Conservation (phyloP, 108 stramenopile genomes). For the Nannochloropsis gaditana region DNA sequence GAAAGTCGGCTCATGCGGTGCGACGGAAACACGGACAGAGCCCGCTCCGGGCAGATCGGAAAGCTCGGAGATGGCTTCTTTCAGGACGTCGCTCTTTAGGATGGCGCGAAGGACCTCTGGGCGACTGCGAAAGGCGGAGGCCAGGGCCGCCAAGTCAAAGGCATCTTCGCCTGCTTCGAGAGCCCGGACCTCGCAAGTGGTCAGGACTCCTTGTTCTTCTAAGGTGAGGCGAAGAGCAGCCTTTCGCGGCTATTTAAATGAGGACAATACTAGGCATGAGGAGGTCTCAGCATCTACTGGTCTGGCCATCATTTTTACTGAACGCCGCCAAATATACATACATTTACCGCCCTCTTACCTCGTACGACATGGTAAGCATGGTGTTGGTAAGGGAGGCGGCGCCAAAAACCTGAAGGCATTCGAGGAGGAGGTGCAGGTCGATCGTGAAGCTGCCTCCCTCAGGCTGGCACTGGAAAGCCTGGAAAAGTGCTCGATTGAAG, state of each 20-base stretch:
- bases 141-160: slow-evolving; percentile 49
- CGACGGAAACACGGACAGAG: slow-evolving; percentile 34
- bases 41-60: slow-evolving; percentile 46
- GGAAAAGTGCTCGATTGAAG: slow-evolving; percentile 43
- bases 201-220: slow-evolving; percentile 52
- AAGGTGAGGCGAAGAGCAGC: slow-evolving; percentile 46
- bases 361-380: slow-evolving; percentile 90
- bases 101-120: slow-evolving; percentile 41
- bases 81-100: slow-evolving; percentile 43
- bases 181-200: slow-evolving; percentile 50
- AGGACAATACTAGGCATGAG: too few species aligned
- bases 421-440: slow-evolving; percentile 76
- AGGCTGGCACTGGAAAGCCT: slow-evolving; percentile 34
- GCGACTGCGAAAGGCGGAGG: slow-evolving; percentile 43
- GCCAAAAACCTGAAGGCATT: slow-evolving; percentile 81
- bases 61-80: slow-evolving; percentile 50
- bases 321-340: neutral
- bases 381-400: slow-evolving; percentile 76
- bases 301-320: too few species aligned
- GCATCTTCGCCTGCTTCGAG: slow-evolving; percentile 41
- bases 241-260: slow-evolving; percentile 26
- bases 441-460: slow-evolving; percentile 78
- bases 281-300: too few species aligned
- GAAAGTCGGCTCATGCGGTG: slow-evolving; percentile 37
- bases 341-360: slow-evolving; percentile 42